Conservation (phyloP, 2,329 filamentous ascomycete species). For the Malbranchea cinnamomea region DNA sequence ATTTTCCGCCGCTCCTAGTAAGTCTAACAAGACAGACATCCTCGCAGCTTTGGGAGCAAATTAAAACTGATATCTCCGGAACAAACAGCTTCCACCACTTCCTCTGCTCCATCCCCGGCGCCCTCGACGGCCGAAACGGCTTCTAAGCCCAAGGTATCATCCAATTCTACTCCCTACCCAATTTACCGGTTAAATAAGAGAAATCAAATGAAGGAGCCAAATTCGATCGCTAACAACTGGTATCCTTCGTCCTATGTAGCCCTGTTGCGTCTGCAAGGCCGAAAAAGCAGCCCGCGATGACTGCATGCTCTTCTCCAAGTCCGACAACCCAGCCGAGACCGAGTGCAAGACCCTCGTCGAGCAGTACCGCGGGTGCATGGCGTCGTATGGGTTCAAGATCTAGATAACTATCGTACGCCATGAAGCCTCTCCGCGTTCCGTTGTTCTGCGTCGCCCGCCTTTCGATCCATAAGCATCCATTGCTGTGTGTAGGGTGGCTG, state of each 20-base stretch:
- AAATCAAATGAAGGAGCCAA: background rate
- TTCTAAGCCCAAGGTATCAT: conserved; percentile 25
- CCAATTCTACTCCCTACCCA: background rate
- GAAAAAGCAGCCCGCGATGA: conserved; percentile 89
- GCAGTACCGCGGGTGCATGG: conserved; percentile 85
- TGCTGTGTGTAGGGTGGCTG: too few relatives aligned
- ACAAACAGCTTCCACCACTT: too few relatives aligned
- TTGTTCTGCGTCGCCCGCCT: too few relatives aligned
- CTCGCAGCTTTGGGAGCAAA: too few relatives aligned
- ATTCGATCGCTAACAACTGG: background rate
- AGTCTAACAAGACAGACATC: too few relatives aligned
- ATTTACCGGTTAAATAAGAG: background rate
- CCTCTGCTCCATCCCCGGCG: too few relatives aligned
- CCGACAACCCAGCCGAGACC: conserved; percentile 57
- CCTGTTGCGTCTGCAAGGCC: conserved; percentile 94
- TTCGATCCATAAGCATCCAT: too few relatives aligned
- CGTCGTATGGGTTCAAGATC: conserved; percentile 71
- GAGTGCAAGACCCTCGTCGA: conserved; percentile 74
- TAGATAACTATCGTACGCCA: conserved; percentile 15
- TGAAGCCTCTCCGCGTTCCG: background rate
- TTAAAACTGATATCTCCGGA: too few relatives aligned
- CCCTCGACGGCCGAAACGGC: conserved; percentile 9
- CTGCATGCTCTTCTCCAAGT: conserved; percentile 94
- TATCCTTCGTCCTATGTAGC: conserved; percentile 47
- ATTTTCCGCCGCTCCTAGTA: too few relatives aligned